These are phyloP conservation scores for Elaphomyces granulatus DNA, from an alignment of 495 filamentous ascomycete species.

Conservation along the genomic window DNA sequence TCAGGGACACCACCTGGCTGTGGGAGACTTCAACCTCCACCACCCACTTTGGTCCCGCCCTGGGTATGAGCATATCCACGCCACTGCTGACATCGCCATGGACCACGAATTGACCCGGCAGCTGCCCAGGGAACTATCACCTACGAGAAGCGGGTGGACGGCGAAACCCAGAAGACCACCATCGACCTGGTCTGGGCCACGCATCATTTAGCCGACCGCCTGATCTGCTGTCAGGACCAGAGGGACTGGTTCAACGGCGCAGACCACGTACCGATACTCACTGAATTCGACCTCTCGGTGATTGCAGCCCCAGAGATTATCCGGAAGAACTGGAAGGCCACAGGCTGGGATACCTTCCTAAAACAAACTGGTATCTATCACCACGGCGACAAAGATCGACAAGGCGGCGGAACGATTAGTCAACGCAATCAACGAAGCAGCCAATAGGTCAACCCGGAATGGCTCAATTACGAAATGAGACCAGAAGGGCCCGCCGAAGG, in stretches of 20 bases:
- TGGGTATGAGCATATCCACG: not conserved
- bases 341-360: not conserved
- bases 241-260: not conserved
- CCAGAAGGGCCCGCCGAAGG: too few species aligned
- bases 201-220: not conserved
- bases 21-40: conserved; percentile 1
- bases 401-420: not conserved
- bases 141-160: not conserved
- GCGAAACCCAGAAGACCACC: too few species aligned
- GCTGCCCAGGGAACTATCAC: not conserved
- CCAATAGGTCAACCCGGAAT: not conserved
- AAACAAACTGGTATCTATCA: not conserved
- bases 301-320: not conserved
- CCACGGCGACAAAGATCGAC: not conserved
- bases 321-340: not conserved
- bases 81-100: not conserved
- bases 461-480: too few species aligned
- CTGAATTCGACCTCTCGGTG: not conserved
- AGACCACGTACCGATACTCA: conserved; percentile 1
- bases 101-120: not conserved
- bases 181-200: conserved; percentile 1
- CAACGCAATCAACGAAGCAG: not conserved
- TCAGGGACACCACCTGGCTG: not conserved
- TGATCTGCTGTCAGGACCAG: not conserved
- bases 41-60: not conserved